Evolutionary conservation across 1,284 basidiomycete species (phyloP), one percentile per base, ranked within the genome.

Genomic region (Ustilago nuda): DNA sequence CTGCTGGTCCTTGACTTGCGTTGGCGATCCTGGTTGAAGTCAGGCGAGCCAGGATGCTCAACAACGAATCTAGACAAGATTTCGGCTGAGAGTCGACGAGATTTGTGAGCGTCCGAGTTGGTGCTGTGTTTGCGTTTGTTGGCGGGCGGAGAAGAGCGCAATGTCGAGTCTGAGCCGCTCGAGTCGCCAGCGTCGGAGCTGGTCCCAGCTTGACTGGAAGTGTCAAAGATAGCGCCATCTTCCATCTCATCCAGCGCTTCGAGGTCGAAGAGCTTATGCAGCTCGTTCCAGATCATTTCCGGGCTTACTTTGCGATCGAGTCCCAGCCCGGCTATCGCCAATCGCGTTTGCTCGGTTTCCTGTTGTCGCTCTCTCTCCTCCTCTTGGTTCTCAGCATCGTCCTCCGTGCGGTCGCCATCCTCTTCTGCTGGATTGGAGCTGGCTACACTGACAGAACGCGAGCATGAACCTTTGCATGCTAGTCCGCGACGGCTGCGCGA

Each of bases 211-310:
- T 72, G 74, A 54, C 68, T 72, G 52, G 64, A 67, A 2, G 71
- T 60, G 23, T 73, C 71, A 41, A 77, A 77, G 58, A 77, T 77
- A 48, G 75, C 70, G 12, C 59, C 58, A 27, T 77, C 74, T 56
- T 73, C 75, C 66, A 82, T 67, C 23, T 82, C 80, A 33, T 84
- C 79, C 8, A 84, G 68, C 8, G 78, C 79, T 6, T 78, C 72
- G 8, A 81, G 56, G 39, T 84, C 79, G 43, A 82, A 84, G 13
- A 80, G 74, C 19, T 61, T 33, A 19, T 66, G 56, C 36, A 84
- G 66, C 57, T 72, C 73, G 30, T 60, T 61, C 80, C 82, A 82
- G 27, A 78, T 48, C 62, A 69, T 72, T 2, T 66, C 51, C 3
- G 72, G 46, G 7, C 23, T 60, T 17, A 81, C 56, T 30, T 53